A percentile compares a stretch with the other conserved stretches of the same genome.
phyloP scores from a whole-genome alignment of 371 early-diverging fungal genomes.

The Circinella minor region DNA sequence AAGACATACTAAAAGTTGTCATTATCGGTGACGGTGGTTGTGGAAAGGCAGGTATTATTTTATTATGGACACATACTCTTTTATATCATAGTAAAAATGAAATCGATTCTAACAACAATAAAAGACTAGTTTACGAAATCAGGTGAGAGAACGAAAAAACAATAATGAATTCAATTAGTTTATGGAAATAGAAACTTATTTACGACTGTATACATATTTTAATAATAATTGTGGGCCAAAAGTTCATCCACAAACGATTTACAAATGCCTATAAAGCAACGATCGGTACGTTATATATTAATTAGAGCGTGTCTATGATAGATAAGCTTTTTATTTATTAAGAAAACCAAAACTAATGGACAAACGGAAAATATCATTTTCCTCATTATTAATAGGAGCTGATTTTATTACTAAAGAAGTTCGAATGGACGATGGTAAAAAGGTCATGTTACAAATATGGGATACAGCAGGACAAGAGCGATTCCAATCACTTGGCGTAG shows the following conservation, averaged over 20 bases:
- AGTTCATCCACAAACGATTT: conserved; percentile 93
- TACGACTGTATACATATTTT: too few relatives aligned
- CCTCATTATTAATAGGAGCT: conserved; percentile 46
- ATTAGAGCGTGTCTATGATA: neutral
- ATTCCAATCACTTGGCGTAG: conserved; percentile 89
- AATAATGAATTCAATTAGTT: too few relatives aligned
- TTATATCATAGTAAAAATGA: too few relatives aligned
- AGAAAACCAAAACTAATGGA: neutral
- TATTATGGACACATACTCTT: too few relatives aligned
- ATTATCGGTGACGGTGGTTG: conserved; percentile 80
- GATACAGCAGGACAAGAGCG: conserved; percentile 91
- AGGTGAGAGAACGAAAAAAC: conserved; percentile 27
- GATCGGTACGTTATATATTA: conserved; percentile 70
- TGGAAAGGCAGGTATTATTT: too few relatives aligned
- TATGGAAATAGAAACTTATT: too few relatives aligned
- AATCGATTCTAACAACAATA: neutral
- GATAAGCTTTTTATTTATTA: neutral
- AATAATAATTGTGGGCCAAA: neutral
- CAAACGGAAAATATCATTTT: neutral
- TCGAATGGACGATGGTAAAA: conserved; percentile 70
- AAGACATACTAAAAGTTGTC: conserved; percentile 72
- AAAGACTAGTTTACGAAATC: conserved; percentile 65
- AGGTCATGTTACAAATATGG: conserved; percentile 80
- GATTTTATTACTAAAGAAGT: conserved; percentile 96
- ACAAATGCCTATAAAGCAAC: conserved; percentile 97